A percentile compares a stretch with the other conserved stretches of the same genome.
Evolutionary conservation across 2,329 filamentous ascomycete genomes (phyloP).

Genomic region (Colletotrichum sp.): DNA sequence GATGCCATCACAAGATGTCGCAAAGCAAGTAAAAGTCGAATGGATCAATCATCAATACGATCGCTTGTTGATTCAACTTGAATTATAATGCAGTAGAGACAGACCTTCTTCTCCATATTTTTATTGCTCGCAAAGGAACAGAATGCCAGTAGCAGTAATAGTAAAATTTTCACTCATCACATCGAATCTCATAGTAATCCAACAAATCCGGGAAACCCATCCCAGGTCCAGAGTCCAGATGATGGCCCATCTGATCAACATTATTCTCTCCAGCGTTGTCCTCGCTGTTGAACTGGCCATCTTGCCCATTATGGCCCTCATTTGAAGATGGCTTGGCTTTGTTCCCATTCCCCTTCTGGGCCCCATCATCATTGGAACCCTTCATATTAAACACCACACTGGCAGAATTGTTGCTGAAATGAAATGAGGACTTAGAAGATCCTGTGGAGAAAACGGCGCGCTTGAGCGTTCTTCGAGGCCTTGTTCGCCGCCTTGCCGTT

Average conservation of each 20-base stretch:
- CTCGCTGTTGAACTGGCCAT: background rate
- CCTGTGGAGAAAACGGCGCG: background rate
- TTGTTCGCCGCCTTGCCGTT: background rate
- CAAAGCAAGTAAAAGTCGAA: too few species aligned
- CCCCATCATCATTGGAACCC: background rate
- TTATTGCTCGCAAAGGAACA: background rate
- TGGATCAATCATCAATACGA: too few species aligned
- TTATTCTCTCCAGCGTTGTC: background rate
- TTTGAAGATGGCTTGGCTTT: background rate
- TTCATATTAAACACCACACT: background rate
- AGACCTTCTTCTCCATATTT: background rate
- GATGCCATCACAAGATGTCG: background rate
- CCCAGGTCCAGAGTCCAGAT: background rate
- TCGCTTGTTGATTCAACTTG: background rate
- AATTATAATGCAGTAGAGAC: background rate
- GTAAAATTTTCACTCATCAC: slow-evolving; percentile 3
- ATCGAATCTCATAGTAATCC: slow-evolving; percentile 1
- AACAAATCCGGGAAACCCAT: background rate
- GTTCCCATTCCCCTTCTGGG: background rate
- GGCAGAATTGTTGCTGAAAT: background rate
- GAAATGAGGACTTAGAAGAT: background rate
- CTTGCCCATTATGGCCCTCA: background rate
- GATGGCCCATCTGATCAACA: background rate
- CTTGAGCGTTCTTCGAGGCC: background rate
- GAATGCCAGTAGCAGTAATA: background rate